These are phyloP conservation scores for Brettanomyces custersianus DNA, from an alignment of 805 yeast species.

Conservation along the genomic window DNA sequence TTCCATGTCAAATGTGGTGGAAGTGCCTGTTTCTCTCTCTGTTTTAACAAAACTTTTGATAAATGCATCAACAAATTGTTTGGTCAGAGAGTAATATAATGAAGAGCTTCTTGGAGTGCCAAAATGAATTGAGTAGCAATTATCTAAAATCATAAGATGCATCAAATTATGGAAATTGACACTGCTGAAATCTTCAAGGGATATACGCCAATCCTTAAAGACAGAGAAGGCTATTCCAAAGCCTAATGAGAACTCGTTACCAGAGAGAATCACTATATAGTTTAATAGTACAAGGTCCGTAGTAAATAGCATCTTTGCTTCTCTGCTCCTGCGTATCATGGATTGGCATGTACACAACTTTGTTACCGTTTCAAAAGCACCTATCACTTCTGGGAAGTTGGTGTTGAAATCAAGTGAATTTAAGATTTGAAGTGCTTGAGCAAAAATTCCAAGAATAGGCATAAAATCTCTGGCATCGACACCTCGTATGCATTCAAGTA, in stretches of 20 bases:
- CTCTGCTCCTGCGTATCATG: slow-evolving; percentile 19
- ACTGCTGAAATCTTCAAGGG: slow-evolving; percentile 22
- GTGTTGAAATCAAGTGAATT: slow-evolving; percentile 19
- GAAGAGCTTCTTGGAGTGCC: slow-evolving; percentile 29
- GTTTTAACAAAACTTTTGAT: slow-evolving; percentile 7
- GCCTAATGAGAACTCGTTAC: slow-evolving; percentile 51
- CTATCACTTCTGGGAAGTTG: slow-evolving; percentile 26
- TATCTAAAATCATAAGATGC: slow-evolving; percentile 39
- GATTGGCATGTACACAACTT: slow-evolving; percentile 29
- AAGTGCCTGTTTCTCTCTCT: slow-evolving; percentile 6
- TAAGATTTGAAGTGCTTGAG: slow-evolving; percentile 30
- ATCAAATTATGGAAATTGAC: slow-evolving; percentile 30
- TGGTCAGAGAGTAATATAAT: slow-evolving; percentile 13
- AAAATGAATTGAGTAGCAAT: slow-evolving; percentile 42
- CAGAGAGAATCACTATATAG: slow-evolving; percentile 49
- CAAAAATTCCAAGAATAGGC: slow-evolving; percentile 32
- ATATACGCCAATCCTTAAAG: slow-evolving; percentile 50
- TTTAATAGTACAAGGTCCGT: slow-evolving; percentile 37
- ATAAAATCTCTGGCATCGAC: slow-evolving; percentile 23
- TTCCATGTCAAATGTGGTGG: slow-evolving; percentile 8
- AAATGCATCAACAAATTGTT: slow-evolving; percentile 11
- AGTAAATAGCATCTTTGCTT: slow-evolving; percentile 25
- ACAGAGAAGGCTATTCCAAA: slow-evolving; percentile 44
- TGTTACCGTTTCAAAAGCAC: slow-evolving; percentile 27
- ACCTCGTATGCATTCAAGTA: slow-evolving; percentile 19